Percentiles rank a stretch among this genome's conserved stretches.
Conservation (phyloP, 2,329 filamentous ascomycete species). For the Neonectria coccinea region DNA sequence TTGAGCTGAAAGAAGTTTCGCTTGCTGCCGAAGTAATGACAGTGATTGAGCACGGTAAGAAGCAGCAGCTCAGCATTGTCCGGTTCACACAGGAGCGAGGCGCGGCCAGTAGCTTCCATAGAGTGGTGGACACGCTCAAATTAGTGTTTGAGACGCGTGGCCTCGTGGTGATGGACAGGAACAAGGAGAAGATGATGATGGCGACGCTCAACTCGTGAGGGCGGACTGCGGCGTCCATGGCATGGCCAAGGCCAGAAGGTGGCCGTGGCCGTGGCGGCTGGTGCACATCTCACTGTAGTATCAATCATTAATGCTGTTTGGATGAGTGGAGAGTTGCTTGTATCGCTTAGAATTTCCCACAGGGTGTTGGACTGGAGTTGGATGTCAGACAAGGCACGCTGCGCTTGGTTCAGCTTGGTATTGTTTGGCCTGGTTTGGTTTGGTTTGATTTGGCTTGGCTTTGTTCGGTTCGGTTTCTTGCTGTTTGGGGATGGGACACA, state of each 20-base stretch:
- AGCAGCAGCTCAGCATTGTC: constrained; percentile 80
- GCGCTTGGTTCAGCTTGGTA: constrained; percentile 6
- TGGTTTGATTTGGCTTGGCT: not conserved
- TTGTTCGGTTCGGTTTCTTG: constrained; percentile 6
- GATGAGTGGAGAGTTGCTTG: constrained; percentile 18
- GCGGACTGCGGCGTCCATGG: not conserved
- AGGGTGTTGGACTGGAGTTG: constrained; percentile 33
- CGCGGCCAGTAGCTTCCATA: constrained; percentile 90
- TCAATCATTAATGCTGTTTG: constrained; percentile 26
- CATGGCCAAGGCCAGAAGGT: not conserved
- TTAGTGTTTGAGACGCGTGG: constrained; percentile 73
- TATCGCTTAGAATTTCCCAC: constrained; percentile 20
- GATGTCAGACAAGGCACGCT: constrained; percentile 20
- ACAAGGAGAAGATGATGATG: constrained; percentile 79
- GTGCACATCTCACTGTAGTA: constrained; percentile 10
- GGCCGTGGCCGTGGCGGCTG: not conserved
- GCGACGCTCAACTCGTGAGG: constrained; percentile 69
- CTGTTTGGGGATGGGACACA: constrained; percentile 1
- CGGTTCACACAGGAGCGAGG: constrained; percentile 91
- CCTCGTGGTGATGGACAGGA: constrained; percentile 75
- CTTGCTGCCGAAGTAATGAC: constrained; percentile 91
- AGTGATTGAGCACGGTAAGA: constrained; percentile 85
- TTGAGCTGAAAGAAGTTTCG: constrained; percentile 86
- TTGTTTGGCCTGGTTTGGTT: not conserved
- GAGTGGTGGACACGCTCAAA: constrained; percentile 82